Evolutionary conservation across 495 filamentous ascomycete species (phyloP).

Genomic region (Penicillium macrosclerotiorum): DNA sequence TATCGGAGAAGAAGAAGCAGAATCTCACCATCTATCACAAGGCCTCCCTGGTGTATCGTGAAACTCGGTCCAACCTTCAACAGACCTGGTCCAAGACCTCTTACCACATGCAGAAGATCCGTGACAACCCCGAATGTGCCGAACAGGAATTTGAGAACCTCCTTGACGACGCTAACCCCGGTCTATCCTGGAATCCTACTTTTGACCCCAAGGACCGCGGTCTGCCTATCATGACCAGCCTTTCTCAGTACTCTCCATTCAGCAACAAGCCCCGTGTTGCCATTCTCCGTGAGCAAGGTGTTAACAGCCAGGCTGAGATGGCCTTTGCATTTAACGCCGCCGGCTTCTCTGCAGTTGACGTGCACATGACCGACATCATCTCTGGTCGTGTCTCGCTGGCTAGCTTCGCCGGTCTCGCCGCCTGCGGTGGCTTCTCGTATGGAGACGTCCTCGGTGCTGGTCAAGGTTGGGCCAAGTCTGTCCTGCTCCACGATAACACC

Average conservation of each 20-base stretch:
- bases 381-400: constrained; percentile 70
- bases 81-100: constrained; percentile 88
- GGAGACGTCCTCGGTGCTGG: constrained; percentile 95
- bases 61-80: constrained; percentile 72
- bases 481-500: constrained; percentile 76
- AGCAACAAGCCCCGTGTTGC: constrained; percentile 78
- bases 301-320: constrained; percentile 96
- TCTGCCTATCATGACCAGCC: constrained; percentile 63
- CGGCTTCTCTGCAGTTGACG: constrained; percentile 87
- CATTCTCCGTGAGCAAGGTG: constrained; percentile 91
- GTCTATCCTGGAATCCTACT: constrained; percentile 79
- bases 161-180: constrained; percentile 72
- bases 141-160: constrained; percentile 81
- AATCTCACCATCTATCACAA: constrained; percentile 72
- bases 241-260: constrained; percentile 61
- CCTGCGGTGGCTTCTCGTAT: constrained; percentile 96
- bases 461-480: constrained; percentile 93
- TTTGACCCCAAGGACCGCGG: constrained; percentile 79
- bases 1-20: constrained; percentile 70
- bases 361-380: constrained; percentile 96
- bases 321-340: constrained; percentile 92
- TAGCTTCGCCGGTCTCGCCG: constrained; percentile 82
- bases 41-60: constrained; percentile 61
- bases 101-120: constrained; percentile 82
- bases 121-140: constrained; percentile 86